Evolutionary conservation across 129 eudicot genomes (phyloP), one percentile per base, ranked within the genome.

Genomic region (Arctium lappa): DNA sequence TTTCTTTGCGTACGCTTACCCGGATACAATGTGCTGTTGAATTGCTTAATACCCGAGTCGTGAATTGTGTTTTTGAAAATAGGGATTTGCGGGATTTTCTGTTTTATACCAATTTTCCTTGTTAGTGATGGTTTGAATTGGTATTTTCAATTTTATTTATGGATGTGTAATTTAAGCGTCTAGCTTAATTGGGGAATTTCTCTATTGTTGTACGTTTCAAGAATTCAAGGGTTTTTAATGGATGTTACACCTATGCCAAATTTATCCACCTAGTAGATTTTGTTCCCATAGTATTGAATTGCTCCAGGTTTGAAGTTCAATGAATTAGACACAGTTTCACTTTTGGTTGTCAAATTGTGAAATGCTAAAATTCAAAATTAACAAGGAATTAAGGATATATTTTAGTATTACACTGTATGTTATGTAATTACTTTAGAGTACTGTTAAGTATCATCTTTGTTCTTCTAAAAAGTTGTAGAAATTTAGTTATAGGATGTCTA

Each of bases 71-170:
- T 4, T 53, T 70, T 85, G 1, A 33, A 60, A 31, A 12, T 76
- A 48, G 86, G 83, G 80, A 77, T 86, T 81, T 39, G 34, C 72
- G 74, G 42, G 44, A 77, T 79, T 84, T 13, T 81, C 60, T 63
- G 46, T 5, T 22, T 22, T 22, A 33, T 53, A 13, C 56, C 65
- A 16, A 16, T 31, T 72, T 70, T 16, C n/a, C 8, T 70, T 10
- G 66, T 16, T 29, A 18, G 32, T 27, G 0, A 33, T 56, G 72
- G 72, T 56, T 76, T 22, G 34, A 16, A 18, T 31, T 76, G 63
- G 44, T 4, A 11, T 7, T 76, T 7, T 76, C 10, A 30, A 60
- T 34, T 77, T 36, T 46, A 11, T 16, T 34, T 5, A 50, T 72
- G 40, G 60, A 18, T 10, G 5, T 15, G 46, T 18, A 69, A 72